A percentile compares a stretch with the other conserved stretches of the same genome.
phyloP scores from a whole-genome alignment of 2,329 filamentous ascomycete genomes.

The Verticillium nonalfalfae region DNA sequence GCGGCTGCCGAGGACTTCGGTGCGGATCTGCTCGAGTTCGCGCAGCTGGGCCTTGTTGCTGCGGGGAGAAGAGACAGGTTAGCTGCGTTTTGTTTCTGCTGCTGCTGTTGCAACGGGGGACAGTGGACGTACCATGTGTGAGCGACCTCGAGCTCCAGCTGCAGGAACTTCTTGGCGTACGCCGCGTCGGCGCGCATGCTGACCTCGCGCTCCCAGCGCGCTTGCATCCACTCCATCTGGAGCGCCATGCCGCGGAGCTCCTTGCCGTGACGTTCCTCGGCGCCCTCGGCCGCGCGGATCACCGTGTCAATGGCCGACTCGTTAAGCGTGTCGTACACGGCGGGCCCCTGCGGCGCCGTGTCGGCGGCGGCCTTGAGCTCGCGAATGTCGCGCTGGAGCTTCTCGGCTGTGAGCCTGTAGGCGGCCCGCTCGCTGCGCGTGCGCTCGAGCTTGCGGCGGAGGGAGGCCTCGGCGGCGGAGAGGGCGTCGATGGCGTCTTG shows the following conservation, averaged over 20 bases:
- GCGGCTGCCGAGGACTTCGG: conserved; percentile 31
- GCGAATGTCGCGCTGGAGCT: conserved; percentile 45
- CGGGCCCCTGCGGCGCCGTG: conserved; percentile 15
- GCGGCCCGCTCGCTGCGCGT: conserved; percentile 59
- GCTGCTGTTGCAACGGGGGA: too few species aligned
- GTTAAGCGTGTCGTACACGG: conserved; percentile 20
- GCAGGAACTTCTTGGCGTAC: conserved; percentile 80
- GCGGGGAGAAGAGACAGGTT: conserved; percentile 13
- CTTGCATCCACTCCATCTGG: conserved; percentile 88
- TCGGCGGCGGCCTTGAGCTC: conserved; percentile 33
- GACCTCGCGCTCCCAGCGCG: conserved; percentile 73
- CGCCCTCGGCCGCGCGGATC: conserved; percentile 50
- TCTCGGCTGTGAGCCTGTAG: conserved; percentile 47
- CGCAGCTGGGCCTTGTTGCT: conserved; percentile 91
- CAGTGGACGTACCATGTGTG: conserved; percentile 70
- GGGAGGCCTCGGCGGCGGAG: conserved; percentile 47
- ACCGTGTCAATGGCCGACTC: conserved; percentile 50
- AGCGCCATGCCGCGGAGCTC: conserved; percentile 78
- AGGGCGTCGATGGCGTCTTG: conserved; percentile 57
- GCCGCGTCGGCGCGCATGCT: conserved; percentile 73
- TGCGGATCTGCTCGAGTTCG: conserved; percentile 74
- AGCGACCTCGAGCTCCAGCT: conserved; percentile 73
- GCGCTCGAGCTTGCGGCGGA: conserved; percentile 63
- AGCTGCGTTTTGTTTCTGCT: conserved; percentile 11
- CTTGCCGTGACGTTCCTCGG: conserved; percentile 63